Percentiles rank a stretch among this genome's conserved stretches.
phyloP scores from a whole-genome alignment of 345 rosid genomes.

The Citrus glauca region DNA sequence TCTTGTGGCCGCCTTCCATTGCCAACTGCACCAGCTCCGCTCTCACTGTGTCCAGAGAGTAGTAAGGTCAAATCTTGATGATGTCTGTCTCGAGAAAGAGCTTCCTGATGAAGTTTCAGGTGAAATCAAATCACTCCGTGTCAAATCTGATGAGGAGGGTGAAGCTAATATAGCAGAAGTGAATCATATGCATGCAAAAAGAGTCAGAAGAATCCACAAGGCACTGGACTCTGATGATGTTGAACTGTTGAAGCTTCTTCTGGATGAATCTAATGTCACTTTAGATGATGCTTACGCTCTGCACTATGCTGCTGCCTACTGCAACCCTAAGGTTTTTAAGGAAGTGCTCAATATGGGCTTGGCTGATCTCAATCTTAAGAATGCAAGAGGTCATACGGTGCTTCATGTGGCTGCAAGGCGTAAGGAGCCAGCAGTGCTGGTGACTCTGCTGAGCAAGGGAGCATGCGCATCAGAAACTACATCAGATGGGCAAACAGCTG shows the following conservation, averaged over 20 bases:
- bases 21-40: slow-evolving; percentile 27
- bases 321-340: slow-evolving; percentile 41
- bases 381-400: slow-evolving; percentile 33
- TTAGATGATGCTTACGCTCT: slow-evolving; percentile 39
- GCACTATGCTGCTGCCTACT: slow-evolving; percentile 49
- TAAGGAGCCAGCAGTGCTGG: slow-evolving; percentile 28
- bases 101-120: slow-evolving; percentile 26
- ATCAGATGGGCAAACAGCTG: slow-evolving; percentile 37
- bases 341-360: slow-evolving; percentile 30
- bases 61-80: slow-evolving; percentile 30
- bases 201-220: slow-evolving; percentile 33
- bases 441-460: slow-evolving; percentile 34
- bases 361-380: slow-evolving; percentile 33
- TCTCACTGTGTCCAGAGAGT: slow-evolving; percentile 27
- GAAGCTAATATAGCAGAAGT: neutral
- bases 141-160: slow-evolving; percentile 1
- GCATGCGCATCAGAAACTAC: slow-evolving; percentile 30
- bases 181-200: slow-evolving; percentile 20
- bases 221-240: slow-evolving; percentile 47
- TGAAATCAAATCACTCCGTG: slow-evolving; percentile 21
- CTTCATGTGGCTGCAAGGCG: slow-evolving; percentile 54
- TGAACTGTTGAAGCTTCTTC: slow-evolving; percentile 30
- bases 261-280: slow-evolving; percentile 29
- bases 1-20: slow-evolving; percentile 33
- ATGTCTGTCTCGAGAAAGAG: slow-evolving; percentile 29